Percentiles rank a stretch among this genome's conserved stretches.
These are phyloP conservation scores for Aureobasidium namibiae DNA, from an alignment of 2,329 filamentous ascomycete genomes.

Conservation along the genomic window DNA sequence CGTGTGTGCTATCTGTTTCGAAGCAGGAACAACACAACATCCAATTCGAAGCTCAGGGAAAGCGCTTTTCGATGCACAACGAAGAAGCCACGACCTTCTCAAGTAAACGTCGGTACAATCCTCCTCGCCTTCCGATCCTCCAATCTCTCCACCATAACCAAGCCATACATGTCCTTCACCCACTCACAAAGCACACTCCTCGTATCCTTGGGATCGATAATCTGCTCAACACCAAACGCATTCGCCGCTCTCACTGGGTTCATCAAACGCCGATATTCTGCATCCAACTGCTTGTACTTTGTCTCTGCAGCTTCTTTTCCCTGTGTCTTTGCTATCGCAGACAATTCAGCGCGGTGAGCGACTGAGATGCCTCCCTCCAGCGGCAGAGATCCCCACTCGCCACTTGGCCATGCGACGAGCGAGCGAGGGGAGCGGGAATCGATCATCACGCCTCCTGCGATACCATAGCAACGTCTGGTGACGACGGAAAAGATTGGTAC, in stretches of 20 bases:
- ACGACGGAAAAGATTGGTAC: constrained; percentile 57
- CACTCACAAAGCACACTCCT: constrained; percentile 48
- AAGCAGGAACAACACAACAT: too few species aligned
- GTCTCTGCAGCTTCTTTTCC: constrained; percentile 41
- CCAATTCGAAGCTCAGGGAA: too few species aligned
- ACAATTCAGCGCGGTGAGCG: constrained; percentile 52
- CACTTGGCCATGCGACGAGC: constrained; percentile 56
- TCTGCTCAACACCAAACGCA: constrained; percentile 56
- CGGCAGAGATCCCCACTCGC: constrained; percentile 55
- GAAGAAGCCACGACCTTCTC: too few species aligned
- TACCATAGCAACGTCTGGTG: constrained; percentile 52
- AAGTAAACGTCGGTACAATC: not conserved
- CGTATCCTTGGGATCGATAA: constrained; percentile 55
- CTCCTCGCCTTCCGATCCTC: not conserved
- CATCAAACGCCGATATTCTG: constrained; percentile 54
- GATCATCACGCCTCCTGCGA: constrained; percentile 57
- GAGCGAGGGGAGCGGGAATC: constrained; percentile 53
- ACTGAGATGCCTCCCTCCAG: constrained; percentile 59
- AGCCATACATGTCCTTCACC: constrained; percentile 39
- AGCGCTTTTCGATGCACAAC: too few species aligned
- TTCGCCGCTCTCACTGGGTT: constrained; percentile 58
- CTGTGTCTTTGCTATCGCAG: constrained; percentile 43
- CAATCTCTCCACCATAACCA: constrained; percentile 22
- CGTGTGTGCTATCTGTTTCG: too few species aligned
- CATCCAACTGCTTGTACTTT: constrained; percentile 49